These are phyloP conservation scores for Panicum virgatum DNA, from an alignment of 202 grass and related monocot species.

Conservation along the genomic window DNA sequence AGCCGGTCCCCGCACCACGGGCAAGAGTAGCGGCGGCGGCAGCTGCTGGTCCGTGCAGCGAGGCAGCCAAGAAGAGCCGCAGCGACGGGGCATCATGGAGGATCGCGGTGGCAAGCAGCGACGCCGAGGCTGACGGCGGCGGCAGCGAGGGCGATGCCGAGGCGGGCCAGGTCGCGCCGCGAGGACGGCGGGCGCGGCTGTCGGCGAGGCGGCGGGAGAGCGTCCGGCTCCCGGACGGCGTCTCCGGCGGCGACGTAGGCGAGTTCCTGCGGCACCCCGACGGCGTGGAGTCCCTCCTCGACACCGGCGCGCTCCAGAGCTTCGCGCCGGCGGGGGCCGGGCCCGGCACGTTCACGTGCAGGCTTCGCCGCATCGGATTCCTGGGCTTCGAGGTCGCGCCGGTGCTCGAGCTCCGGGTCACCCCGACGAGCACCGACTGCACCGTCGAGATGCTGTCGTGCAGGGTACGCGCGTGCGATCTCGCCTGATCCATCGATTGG, in stretches of 20 bases:
- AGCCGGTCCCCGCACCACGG: not conserved
- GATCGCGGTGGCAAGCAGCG: conserved; percentile 13
- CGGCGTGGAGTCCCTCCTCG: conserved; percentile 74
- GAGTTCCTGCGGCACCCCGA: conserved; percentile 69
- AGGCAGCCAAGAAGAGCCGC: conserved; percentile 6
- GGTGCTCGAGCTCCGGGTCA: conserved; percentile 69
- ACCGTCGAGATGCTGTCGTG: conserved; percentile 89
- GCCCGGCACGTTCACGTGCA: conserved; percentile 57
- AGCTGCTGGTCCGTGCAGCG: not conserved
- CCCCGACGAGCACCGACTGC: conserved; percentile 58
- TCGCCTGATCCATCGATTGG: not conserved
- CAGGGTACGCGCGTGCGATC: conserved; percentile 36
- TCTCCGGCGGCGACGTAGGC: conserved; percentile 40
- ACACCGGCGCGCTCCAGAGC: conserved; percentile 73
- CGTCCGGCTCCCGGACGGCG: conserved; percentile 48
- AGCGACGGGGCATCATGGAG: conserved; percentile 14
- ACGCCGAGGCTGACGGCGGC: not conserved
- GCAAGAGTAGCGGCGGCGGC: not conserved
- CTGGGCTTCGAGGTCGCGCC: conserved; percentile 76
- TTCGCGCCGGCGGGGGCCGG: conserved; percentile 40
- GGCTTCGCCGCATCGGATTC: conserved; percentile 65
- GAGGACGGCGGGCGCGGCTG: conserved; percentile 47
- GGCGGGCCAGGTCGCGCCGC: not conserved
- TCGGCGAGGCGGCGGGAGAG: conserved; percentile 55
- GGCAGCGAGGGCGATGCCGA: conserved; percentile 6